Evolutionary conservation across 1,139 yeast genomes (phyloP), one percentile per base, ranked within the genome.

Genomic region (Debaryomyces udenii): DNA sequence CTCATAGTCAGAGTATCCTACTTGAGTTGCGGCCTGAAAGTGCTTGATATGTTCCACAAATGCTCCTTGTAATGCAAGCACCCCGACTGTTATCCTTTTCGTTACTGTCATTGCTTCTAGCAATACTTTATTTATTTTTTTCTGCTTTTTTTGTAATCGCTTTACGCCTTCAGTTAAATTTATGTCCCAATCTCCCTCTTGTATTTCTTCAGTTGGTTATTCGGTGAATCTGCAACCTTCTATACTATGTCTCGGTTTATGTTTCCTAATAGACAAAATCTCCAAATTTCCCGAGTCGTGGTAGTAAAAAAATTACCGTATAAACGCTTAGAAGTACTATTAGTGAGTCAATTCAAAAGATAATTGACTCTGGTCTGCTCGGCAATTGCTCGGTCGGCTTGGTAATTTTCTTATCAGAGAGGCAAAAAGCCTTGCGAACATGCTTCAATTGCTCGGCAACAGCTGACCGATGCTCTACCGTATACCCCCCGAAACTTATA

Each of bases 21-120:
- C 44, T 10, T 51, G 46, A 6, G 69, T 59, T 2, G 81, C 77
- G 26, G 56, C 52, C 26, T 68, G 57, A 39, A 84, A 66, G 51
- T 78, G 80, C 3, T 69, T 61, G n/a, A 83, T 62, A 57, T 87
- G 95, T 57, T 87, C 95, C 15, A 67, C 59, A 55, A 85, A 87
- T 0, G 95, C 93, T 2, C 96, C 95, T 57, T 87, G 95, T 20
- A 87, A 73, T 0, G 94, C 89, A 41, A 87, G 64, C 0, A 86
- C 91, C 1, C 95, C 95, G 6, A 87, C 70, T 2, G 53, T 55
- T 15, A 62, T 39, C 2, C 45, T 34, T 29, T 44, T 47, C 3
- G 55, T 44, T 30, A 48, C 51, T 3, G 55, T 51, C 56, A 51
- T 41, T 6, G 22, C 22, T 7, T 5, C 7, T 20, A 20, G 5